Base-by-base conservation (phyloP, 192 early-diverging fungal species). In the Piromyces finnis region DNA sequence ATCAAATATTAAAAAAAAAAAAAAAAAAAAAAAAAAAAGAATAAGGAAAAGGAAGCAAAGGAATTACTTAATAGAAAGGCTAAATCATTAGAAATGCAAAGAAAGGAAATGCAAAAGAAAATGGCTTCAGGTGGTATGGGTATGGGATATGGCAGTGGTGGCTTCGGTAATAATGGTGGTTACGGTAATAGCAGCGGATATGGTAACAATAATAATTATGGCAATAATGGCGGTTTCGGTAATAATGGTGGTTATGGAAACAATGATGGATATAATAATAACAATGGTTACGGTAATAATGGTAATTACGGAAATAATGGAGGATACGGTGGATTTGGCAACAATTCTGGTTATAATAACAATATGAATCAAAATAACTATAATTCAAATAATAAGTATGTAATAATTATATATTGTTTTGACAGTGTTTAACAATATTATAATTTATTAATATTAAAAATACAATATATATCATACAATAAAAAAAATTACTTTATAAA, bases 11-110 rank as follows among this genome's bases (percentile, higher is more conserved):
- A n/a, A n/a, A n/a, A n/a, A n/a, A n/a, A n/a, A n/a, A n/a, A n/a
- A n/a, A n/a, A n/a, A n/a, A n/a, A n/a, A n/a, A n/a, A 12, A 82
- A 2, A 16, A 30, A 82, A 79, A 30, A 83, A 88, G 90, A 95
- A 94, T 85, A 97, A 98, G 85, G 96, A 99, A 84, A 93, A 92
- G 80, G 95, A 99, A 84, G 97, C 97, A 9, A 98, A 96, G 88
- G 94, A 97, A 83, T 96, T 97, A 82, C 91, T 96, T 80, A 97
- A 96, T 84, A 87, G 95, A 80, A 91, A 94, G 78, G 96, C 96
- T 35, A 93, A 94, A 84, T 87, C 92, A 83, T 90, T 98, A 85
- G 97, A 99, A 29, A 86, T 93, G 86, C 95, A 98, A 84, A 90
- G 93, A 79, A 90, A 92, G 78, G 94, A 97, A 83, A 90, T 91